Percentiles rank a stretch among this genome's conserved stretches.
phyloP scores from a whole-genome alignment of 306 rosid species.

The Oxytropis ochrocephala region DNA sequence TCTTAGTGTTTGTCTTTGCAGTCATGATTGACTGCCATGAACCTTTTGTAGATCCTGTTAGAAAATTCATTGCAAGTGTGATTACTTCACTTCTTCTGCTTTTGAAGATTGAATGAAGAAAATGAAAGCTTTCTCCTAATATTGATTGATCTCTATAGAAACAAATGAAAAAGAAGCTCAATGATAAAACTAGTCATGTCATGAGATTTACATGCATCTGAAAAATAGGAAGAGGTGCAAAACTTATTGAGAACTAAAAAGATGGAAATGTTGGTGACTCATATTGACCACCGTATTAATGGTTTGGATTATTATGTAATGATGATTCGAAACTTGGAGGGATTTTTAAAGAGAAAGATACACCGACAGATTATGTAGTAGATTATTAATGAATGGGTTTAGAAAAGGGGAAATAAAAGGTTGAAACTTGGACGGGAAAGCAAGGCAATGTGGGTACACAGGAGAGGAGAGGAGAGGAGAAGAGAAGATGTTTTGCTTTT shows the following conservation, averaged over 20 bases:
- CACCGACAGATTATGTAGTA: constrained; percentile 36
- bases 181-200: constrained; percentile 15
- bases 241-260: constrained; percentile 29
- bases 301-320: constrained; percentile 18
- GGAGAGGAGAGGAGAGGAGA: not conserved
- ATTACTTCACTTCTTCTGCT: constrained; percentile 21
- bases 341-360: constrained; percentile 36
- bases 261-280: constrained; percentile 21
- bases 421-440: constrained; percentile 69
- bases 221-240: constrained; percentile 11
- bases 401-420: constrained; percentile 42
- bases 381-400: constrained; percentile 4
- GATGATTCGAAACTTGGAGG: constrained; percentile 67
- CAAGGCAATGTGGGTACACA: constrained; percentile 28
- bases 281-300: constrained; percentile 44
- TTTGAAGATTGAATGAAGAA: constrained; percentile 23
- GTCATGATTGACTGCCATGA: constrained; percentile 86
- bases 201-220: constrained; percentile 24
- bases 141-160: constrained; percentile 6
- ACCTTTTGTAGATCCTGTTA: constrained; percentile 63
- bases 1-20: constrained; percentile 51
- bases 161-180: not conserved
- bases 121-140: not conserved
- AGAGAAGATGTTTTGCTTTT: constrained; percentile 66
- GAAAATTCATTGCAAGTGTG: constrained; percentile 44